Evolutionary conservation across 768 basidiomycete species (phyloP), one percentile per base, ranked within the genome.

Genomic region (Astraeus odoratus): DNA sequence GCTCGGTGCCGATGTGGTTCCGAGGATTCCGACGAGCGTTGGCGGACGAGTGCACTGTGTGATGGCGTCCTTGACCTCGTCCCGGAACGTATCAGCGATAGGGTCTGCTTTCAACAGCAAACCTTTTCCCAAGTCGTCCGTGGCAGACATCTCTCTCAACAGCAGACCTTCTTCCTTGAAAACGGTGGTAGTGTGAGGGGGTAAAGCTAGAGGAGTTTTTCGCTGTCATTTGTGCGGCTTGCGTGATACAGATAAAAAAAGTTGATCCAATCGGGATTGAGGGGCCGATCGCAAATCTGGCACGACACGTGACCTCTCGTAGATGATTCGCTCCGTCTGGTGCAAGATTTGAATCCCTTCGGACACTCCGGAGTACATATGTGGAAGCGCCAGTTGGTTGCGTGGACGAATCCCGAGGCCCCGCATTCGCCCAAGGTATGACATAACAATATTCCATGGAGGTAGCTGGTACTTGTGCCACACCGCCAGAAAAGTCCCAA

Each of bases 11-110:
- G 83, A 81, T 1, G 83, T 77, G 1, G 92, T 95, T 0, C 89
- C 85, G 20, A 99, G 74, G 54, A 98, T 95, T 2, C 94, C 95
- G 42, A 97, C 82, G 22, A 99, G 74, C 57, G 81, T 87, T 3
- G 92, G 91, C 12, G 65, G 58, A 18, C 68, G 71, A 4, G 64
- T 29, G 25, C 58, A 54, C 38, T 58, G 54, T 13, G 60, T 53
- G 18, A 80, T 68, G 22, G 66, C 64, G 16, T 61, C 39, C 51
- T 76, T 75, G 53, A 94, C 77, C 60, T 90, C 88, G 35, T 78
- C 72, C 10, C 78, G 76, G 58, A 85, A 92, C 2, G 78, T 64
- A 23, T 74, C 72, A 19, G 87, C 83, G 53, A 94, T 80, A 8
- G 76, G 67, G 56, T 90, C 88, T 0, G 86, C 84, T 52, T 87